These are phyloP conservation scores for Bruguiera sexangula DNA, from an alignment of 345 rosid species.

Conservation along the genomic window DNA sequence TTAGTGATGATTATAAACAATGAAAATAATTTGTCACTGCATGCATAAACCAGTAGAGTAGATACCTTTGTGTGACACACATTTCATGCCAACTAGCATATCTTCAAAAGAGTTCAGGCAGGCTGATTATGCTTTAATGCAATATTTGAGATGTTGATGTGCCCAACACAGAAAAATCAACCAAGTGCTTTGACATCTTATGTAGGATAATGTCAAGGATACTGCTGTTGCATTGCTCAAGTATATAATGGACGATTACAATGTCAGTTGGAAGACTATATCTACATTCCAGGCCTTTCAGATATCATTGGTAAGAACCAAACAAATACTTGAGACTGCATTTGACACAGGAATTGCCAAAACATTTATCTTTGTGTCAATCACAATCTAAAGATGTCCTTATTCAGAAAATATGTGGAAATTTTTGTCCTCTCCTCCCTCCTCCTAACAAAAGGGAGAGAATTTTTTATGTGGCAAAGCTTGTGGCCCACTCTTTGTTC, in stretches of 20 bases:
- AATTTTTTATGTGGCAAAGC: too few relatives aligned
- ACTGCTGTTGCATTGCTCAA: constrained; percentile 12
- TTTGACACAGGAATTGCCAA: too few relatives aligned
- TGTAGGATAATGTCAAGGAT: constrained; percentile 23
- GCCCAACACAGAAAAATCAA: background rate
- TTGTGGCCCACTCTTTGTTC: too few relatives aligned
- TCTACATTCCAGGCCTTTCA: constrained; percentile 22
- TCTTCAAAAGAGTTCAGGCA: too few relatives aligned
- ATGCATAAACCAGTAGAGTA: too few relatives aligned
- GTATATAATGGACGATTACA: constrained; percentile 13
- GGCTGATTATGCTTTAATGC: background rate
- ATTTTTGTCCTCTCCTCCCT: background rate
- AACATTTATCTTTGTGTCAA: background rate
- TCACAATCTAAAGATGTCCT: background rate
- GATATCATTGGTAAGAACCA: constrained; percentile 27
- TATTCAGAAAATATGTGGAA: background rate
- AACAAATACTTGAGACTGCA: background rate
- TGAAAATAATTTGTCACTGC: too few relatives aligned
- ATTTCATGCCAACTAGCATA: too few relatives aligned
- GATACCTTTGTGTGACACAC: too few relatives aligned
- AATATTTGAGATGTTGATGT: background rate
- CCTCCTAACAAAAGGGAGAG: too few relatives aligned
- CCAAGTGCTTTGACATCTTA: background rate
- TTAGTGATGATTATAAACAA: too few relatives aligned
- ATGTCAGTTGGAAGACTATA: constrained; percentile 16